phyloP scores from a whole-genome alignment of 2,329 filamentous ascomycete species.

The Botrytis galanthina region DNA sequence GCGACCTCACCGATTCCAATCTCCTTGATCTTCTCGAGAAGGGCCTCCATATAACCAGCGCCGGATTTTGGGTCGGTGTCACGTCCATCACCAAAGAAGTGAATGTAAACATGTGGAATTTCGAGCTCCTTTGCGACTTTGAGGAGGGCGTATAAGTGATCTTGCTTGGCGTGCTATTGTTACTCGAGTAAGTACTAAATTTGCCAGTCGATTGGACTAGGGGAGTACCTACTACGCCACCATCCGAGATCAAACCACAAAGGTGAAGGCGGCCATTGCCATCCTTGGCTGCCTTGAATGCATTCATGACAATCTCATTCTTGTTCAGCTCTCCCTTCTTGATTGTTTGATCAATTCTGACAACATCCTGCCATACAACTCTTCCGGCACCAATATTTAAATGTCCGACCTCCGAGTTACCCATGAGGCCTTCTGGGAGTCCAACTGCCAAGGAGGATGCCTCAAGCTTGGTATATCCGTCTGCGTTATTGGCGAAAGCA shows the following conservation, averaged over 20 bases:
- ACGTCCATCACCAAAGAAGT: constrained; percentile 98
- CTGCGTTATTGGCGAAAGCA: constrained; percentile 74
- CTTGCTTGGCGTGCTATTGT: constrained; percentile 81
- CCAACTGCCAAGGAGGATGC: constrained; percentile 95
- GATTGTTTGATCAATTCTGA: constrained; percentile 90
- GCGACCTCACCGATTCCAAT: constrained; percentile 84
- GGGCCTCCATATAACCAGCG: constrained; percentile 80
- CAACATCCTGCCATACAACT: constrained; percentile 98
- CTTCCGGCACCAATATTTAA: constrained; percentile 97
- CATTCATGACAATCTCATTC: constrained; percentile 46
- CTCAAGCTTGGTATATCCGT: constrained; percentile 89
- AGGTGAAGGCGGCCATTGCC: constrained; percentile 92
- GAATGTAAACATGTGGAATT: constrained; percentile 90
- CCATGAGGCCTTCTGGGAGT: constrained; percentile 95
- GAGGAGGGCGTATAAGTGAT: constrained; percentile 83
- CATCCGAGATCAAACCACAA: constrained; percentile 88
- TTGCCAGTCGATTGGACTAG: not conserved
- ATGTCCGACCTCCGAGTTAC: constrained; percentile 97
- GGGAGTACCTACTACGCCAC: constrained; percentile 69
- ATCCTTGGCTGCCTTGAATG: constrained; percentile 76
- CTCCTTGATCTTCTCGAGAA: constrained; percentile 78
- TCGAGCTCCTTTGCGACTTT: constrained; percentile 84
- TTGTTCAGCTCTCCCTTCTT: constrained; percentile 48
- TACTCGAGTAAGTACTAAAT: constrained; percentile 23
- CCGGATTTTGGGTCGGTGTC: constrained; percentile 97